Base-by-base conservation (phyloP, 257 asterid genomes). In the Leonotis leonurus region DNA sequence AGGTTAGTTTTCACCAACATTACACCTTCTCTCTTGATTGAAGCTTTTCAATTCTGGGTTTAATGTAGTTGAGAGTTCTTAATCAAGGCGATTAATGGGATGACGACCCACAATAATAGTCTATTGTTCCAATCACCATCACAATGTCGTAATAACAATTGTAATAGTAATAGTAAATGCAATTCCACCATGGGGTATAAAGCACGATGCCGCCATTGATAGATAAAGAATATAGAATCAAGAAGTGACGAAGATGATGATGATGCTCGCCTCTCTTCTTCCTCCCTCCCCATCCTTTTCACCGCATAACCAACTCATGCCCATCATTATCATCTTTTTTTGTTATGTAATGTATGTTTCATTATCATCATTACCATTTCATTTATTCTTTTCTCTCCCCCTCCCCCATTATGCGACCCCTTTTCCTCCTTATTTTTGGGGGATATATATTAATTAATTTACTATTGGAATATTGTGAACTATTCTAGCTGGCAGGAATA, bases 401-500 rank as follows among this genome's bases (percentile, higher is more conserved):
- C n/a, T n/a, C n/a, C n/a, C n/a, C n/a, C n/a, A n/a, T n/a, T n/a
- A n/a, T n/a, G n/a, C n/a, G n/a, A n/a, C n/a, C n/a, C n/a, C n/a
- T n/a, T n/a, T 44, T 16, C 17, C 30, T 22, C 27, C 7, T 40
- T 3, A 9, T 35, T 35, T 35, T 35, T 35, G 37, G 37, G 3
- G 1, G 10, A 45, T 45, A 35, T 35, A 35, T 35, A 36, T 2
- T 36, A 36, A 8, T 36, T n/a, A n/a, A n/a, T n/a, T n/a, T n/a
- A n/a, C n/a, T n/a, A n/a, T n/a, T n/a, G n/a, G n/a, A n/a, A n/a
- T n/a, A n/a, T n/a, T n/a, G n/a, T n/a, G n/a, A n/a, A n/a, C n/a
- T n/a, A n/a, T n/a, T n/a, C n/a, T 78, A 92, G 99, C 78, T 92
- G 64, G 95, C 79, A 67, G 97, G 96, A 66, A 87, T 89, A 77